Evolutionary conservation across 2,329 filamentous ascomycete genomes (phyloP).

Genomic region (Aureobasidium subglaciale): DNA sequence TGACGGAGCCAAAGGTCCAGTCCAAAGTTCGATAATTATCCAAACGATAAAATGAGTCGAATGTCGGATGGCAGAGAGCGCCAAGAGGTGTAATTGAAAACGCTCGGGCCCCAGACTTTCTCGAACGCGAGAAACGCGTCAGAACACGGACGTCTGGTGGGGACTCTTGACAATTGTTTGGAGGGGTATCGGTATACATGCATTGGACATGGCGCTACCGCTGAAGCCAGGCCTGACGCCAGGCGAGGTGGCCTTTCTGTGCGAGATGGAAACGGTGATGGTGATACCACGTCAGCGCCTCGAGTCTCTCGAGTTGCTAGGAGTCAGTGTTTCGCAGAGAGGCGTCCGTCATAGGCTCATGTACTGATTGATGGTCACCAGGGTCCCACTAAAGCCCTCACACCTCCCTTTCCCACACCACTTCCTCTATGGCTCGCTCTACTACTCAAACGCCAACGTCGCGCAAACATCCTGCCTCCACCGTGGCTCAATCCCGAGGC

Average conservation of each 20-base stretch:
- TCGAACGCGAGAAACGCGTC: neutral
- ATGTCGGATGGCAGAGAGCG: neutral
- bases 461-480: slow-evolving; percentile 87
- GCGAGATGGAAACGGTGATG: slow-evolving; percentile 95
- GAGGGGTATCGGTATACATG: slow-evolving; percentile 4
- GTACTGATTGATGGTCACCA: slow-evolving; percentile 33
- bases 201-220: slow-evolving; percentile 50
- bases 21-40: neutral
- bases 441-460: slow-evolving; percentile 85
- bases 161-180: neutral
- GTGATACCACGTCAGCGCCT: slow-evolving; percentile 86
- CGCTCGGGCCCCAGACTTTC: neutral
- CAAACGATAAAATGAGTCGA: slow-evolving; percentile 1
- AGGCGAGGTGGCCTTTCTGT: slow-evolving; percentile 84
- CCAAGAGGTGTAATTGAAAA: slow-evolving; percentile 1
- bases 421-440: slow-evolving; percentile 92
- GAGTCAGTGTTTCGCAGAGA: too few relatives aligned
- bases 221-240: slow-evolving; percentile 65
- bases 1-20: neutral
- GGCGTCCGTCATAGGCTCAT: slow-evolving; percentile 19
- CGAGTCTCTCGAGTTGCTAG: slow-evolving; percentile 75
- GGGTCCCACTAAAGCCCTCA: slow-evolving; percentile 70
- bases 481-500: slow-evolving; percentile 77
- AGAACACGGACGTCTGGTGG: neutral
- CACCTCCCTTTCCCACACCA: slow-evolving; percentile 70